These are phyloP conservation scores for Carex cristatella DNA, from an alignment of 176 grass and related monocot species.

Conservation along the genomic window DNA sequence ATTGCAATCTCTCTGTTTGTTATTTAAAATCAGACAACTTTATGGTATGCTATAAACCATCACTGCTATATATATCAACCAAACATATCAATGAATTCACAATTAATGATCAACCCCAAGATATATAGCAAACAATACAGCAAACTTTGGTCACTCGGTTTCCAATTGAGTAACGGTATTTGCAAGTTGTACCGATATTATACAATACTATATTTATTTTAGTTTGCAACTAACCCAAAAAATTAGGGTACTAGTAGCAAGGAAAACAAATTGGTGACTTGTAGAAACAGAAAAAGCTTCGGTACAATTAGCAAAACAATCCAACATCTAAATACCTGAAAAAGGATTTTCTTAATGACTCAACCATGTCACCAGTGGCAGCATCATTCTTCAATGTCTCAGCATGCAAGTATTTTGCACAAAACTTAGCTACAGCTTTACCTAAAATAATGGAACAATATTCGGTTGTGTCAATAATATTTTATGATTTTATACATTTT, in stretches of 20 bases:
- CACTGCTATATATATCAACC: neutral
- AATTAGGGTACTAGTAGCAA: neutral
- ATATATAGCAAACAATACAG: neutral
- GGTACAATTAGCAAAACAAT: neutral
- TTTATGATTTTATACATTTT: neutral
- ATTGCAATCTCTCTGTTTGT: neutral
- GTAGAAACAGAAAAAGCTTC: neutral
- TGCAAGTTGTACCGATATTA: neutral
- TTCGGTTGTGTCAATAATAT: neutral
- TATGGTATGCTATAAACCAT: neutral
- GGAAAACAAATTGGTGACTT: neutral
- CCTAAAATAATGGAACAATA: slow-evolving; percentile 18
- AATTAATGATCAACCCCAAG: neutral
- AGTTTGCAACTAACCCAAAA: neutral
- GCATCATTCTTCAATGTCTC: slow-evolving; percentile 25
- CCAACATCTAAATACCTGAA: slow-evolving; percentile 23
- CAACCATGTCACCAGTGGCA: slow-evolving; percentile 7
- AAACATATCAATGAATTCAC: neutral
- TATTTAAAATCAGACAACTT: neutral
- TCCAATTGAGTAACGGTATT: neutral
- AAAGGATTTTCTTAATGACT: slow-evolving; percentile 25
- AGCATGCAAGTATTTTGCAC: slow-evolving; percentile 29
- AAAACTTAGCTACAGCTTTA: slow-evolving; percentile 30
- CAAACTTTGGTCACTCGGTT: neutral
- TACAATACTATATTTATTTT: too few species aligned